Base-by-base conservation (phyloP, 345 rosid genomes). In the Linum tenue region DNA sequence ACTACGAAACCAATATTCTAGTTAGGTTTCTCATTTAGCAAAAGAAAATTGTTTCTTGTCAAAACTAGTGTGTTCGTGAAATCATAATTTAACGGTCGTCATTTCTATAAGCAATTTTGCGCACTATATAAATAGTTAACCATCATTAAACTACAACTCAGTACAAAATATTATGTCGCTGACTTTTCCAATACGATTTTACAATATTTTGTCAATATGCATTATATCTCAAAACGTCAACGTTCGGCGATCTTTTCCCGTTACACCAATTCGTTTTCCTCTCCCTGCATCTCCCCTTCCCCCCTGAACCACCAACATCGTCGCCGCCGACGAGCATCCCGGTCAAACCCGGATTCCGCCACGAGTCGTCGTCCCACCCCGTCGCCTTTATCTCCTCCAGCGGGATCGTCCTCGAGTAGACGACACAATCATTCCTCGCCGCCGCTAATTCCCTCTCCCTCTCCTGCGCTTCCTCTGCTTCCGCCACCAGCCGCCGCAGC, bases 301-400 rank as follows among this genome's bases (percentile, higher is more conserved):
- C 2, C 53, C 53, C 53, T 48, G 9, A 7, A 9, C 1, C 14
- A 48, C 11, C 15, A 48, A 12, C 9, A 48, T 48, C 53, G 14
- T 48, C 15, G 53, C 53, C 60, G 37, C 38, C 60, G 38, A 57
- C 60, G 35, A 57, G 16, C 60, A 57, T 57, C 10, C 60, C 60
- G 3, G 37, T 57, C 36, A 57, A 37, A 0, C 36, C 22, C 9
- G 36, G 12, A 57, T 17, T 57, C 38, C 10, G 11, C 38, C 12
- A 31, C 9, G 2, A 1, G 36, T 57, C 59, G 31, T 15, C 60
- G 38, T 57, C 60, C 60, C 38, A 57, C 36, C 60, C 60, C 37
- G 37, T 57, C 37, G 60, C 37, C 60, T 17, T 37, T 17, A 57
- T 57, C 37, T 57, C 35, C 38, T 57, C 60, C 36, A 57, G 22